A percentile compares a stretch with the other conserved stretches of the same genome.
These are phyloP conservation scores for Candida maltosa DNA, from an alignment of 805 yeast genomes.

Conservation along the genomic window DNA sequence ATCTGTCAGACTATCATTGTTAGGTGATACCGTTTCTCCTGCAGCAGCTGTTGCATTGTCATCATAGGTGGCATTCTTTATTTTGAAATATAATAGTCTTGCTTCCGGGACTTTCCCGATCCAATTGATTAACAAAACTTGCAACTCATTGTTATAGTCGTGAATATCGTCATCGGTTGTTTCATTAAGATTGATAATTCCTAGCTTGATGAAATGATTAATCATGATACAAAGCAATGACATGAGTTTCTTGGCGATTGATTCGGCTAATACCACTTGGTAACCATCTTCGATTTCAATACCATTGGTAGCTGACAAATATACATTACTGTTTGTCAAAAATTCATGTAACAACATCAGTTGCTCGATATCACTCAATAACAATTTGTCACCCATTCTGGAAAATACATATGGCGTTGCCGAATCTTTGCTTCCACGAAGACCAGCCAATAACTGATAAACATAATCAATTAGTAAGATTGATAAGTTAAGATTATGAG, in stretches of 20 bases:
- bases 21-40: background rate
- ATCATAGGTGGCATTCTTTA: constrained; percentile 16
- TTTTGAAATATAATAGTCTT: constrained; percentile 48
- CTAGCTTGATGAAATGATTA: constrained; percentile 44
- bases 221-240: constrained; percentile 63
- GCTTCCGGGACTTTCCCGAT: constrained; percentile 63
- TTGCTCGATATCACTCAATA: constrained; percentile 55
- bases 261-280: constrained; percentile 26
- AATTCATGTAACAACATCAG: constrained; percentile 71
- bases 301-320: constrained; percentile 29
- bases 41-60: background rate
- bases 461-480: constrained; percentile 59
- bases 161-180: constrained; percentile 27
- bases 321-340: constrained; percentile 46
- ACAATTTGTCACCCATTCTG: constrained; percentile 49
- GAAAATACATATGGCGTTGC: constrained; percentile 41
- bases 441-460: constrained; percentile 54
- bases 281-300: constrained; percentile 26
- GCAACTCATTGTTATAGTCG: constrained; percentile 59
- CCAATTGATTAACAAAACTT: constrained; percentile 61
- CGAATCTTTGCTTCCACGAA: constrained; percentile 43
- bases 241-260: constrained; percentile 41
- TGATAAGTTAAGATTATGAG: constrained; percentile 54
- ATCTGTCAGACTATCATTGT: background rate
- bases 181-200: constrained; percentile 41